Base-by-base conservation (phyloP, 129 eudicot species). In the Arctium minus region DNA sequence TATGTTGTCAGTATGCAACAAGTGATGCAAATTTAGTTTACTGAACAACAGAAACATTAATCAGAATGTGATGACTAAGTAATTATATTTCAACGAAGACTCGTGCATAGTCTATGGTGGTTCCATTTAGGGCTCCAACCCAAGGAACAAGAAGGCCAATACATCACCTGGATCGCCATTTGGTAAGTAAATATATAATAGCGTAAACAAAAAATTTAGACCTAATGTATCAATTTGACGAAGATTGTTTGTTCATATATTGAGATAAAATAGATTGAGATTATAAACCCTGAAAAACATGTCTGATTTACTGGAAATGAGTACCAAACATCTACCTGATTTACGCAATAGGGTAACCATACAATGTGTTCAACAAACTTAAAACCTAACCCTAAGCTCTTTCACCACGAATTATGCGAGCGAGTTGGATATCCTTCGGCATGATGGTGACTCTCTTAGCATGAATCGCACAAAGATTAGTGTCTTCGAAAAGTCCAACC, bases 401-500 rank as follows among this genome's bases (percentile, higher is more conserved):
- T 81, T 89, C 92, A 0, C 92, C 92, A 31, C 92, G 84, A 48
- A 89, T 86, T 32, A 89, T 70, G 1, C 92, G 69, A 5, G 92
- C 92, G 3, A 89, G 88, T 80, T 89, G 92, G 2, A 89, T 89
- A 44, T 89, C 92, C 75, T 89, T 89, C 0, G 92, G 92, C 90
- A 87, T 89, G 11, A 89, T 89, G 0, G 92, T 89, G 1, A 87
- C 92, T 11, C 90, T 74, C 83, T 86, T 89, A 0, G 92, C 92
- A 29, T 89, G 92, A n/a, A n/a, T n/a, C n/a, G n/a, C n/a, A n/a
- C n/a, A n/a, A n/a, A n/a, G n/a, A n/a, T n/a, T n/a, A n/a, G 89
- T 89, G 44, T 89, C 92, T 65, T 89, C 90, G 27, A 89, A 89
- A 1, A 89, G 65, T 0, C 92, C 87, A 1, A 83, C 87, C 31